These are phyloP conservation scores for Saprolegnia diclina DNA, from an alignment of 352 stramenopile species.

Conservation along the genomic window DNA sequence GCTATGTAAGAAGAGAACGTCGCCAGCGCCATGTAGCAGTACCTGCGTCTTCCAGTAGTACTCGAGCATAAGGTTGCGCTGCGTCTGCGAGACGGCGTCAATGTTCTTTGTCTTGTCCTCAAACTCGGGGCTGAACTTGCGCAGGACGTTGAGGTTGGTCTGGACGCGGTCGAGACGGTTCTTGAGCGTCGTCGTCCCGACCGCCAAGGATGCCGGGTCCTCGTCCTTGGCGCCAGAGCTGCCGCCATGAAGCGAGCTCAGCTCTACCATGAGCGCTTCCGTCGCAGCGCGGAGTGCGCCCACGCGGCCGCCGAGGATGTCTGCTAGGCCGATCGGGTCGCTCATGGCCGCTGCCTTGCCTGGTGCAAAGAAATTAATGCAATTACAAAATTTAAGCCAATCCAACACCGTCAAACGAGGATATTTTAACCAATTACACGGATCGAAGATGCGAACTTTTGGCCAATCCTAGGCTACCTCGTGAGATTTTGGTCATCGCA, in stretches of 20 bases:
- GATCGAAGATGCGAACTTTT: no score
- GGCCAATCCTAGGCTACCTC: no score
- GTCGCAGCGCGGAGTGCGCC: conserved; percentile 76
- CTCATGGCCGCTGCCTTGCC: conserved; percentile 42
- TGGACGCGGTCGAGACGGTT: conserved; percentile 81
- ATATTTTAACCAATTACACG: no score
- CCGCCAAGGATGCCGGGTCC: background rate
- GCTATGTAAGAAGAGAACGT: background rate
- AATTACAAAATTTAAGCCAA: background rate
- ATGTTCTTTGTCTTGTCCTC: conserved; percentile 85
- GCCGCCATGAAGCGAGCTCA: conserved; percentile 32
- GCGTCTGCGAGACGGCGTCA: conserved; percentile 76
- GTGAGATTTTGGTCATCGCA: no score
- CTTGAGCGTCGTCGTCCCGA: conserved; percentile 60
- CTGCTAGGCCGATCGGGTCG: conserved; percentile 81
- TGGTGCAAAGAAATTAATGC: background rate
- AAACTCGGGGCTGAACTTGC: conserved; percentile 78
- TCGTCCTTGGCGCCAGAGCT: conserved; percentile 47
- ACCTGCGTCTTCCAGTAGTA: conserved; percentile 86
- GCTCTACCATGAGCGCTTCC: conserved; percentile 80
- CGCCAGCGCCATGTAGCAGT: background rate
- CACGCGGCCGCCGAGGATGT: conserved; percentile 78
- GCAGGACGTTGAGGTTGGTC: conserved; percentile 79
- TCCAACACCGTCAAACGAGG: background rate
- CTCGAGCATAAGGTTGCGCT: conserved; percentile 84